Base-by-base conservation (phyloP, 116 monocot genomes). In the Cymodocea nodosa region DNA sequence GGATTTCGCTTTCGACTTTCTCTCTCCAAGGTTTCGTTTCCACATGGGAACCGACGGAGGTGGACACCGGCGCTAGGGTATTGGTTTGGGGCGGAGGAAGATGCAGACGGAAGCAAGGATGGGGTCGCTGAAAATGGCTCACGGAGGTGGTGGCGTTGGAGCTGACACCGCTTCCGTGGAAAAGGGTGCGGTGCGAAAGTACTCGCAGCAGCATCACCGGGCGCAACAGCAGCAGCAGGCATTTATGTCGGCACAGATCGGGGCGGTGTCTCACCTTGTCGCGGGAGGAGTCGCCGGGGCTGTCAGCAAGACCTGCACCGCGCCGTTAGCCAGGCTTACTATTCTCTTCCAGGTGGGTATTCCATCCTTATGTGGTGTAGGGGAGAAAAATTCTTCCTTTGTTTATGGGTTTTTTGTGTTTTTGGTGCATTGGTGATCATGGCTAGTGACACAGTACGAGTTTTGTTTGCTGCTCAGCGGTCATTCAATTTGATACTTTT, bases 291-390 rank as follows among this genome's bases (percentile, higher is more conserved):
- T 91, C 44, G 91, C 86, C 55, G 91, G 91, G 14, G 91, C 84
- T 13, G 84, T 91, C 50, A 91, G 86, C 80, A 91, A 91, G 80
- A 91, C 86, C 22, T 91, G 86, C 84, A 91, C 91, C 8, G 91
- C 91, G 0, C 91, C 91, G 10, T 80, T 91, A 17, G 84, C 86
- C 39, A 81, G 91, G 65, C 80, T 91, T 62, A 91, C 91, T 8
- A 91, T 91, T 50, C 79, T 91, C 25, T 82, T 91, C 63, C 91
- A 89, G 85, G 89, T 85, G 9, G 12, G 44, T 44, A 30, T 44
- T 44, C 9, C 11, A 10, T 44, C 44, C 11, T 10, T 44, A 13
- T 17, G 56, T 35, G 59, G 0, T 2, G 55, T 5, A 16, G 17
- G 55, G 55, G 22, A 55, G 20, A 20, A 55, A 16, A n/a, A 55